Base-by-base conservation (phyloP, 73 alveolate genomes). In the Urostyla sp. region DNA sequence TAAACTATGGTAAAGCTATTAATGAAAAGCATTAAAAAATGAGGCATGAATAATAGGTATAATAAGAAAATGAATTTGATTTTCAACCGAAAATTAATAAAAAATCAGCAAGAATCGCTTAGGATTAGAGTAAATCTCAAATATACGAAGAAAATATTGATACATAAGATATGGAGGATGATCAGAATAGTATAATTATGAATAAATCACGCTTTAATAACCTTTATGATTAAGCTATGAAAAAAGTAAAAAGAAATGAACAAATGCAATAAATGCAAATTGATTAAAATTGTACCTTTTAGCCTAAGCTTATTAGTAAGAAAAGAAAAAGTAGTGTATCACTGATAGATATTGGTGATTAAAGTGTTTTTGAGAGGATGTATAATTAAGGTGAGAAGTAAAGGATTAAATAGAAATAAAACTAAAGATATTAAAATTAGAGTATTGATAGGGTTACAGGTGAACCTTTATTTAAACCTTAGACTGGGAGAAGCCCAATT, bases 401-500 rank as follows among this genome's bases (percentile, higher is more conserved):
- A 49, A 45, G 34, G 30, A 37, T 46, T 10, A 69, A 69, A 28
- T 1, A 34, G 57, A 11, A 10, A 4, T 15, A 15, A 23, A 48
- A 37, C 16, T 1, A 5, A 2, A 21, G 49, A 46, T 34, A 37
- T 21, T 44, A 48, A 1, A 6, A 45, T 4, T 48, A 69, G 35
- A 36, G 49, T 36, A 69, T 69, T 69, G 83, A 69, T 69, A 44
- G 49, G 11, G 11, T 5, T 1, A 69, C 83, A 5, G 83, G 83
- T 8, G 24, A 48, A 11, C 72, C 83, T 15, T 49, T 69, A 69
- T 69, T 69, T 23, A 44, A 69, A 44, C 83, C 83, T 3, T 26
- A 69, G 49, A 69, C 83, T 5, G 83, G 83, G 20, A 69, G 83
- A 49, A 69, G 83, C 30, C 83, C 83, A 4, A 48, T 48, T 2